Percentiles rank a stretch among this genome's conserved stretches.
These are phyloP conservation scores for Ramaria rubella DNA, from an alignment of 768 basidiomycete species.

Conservation along the genomic window DNA sequence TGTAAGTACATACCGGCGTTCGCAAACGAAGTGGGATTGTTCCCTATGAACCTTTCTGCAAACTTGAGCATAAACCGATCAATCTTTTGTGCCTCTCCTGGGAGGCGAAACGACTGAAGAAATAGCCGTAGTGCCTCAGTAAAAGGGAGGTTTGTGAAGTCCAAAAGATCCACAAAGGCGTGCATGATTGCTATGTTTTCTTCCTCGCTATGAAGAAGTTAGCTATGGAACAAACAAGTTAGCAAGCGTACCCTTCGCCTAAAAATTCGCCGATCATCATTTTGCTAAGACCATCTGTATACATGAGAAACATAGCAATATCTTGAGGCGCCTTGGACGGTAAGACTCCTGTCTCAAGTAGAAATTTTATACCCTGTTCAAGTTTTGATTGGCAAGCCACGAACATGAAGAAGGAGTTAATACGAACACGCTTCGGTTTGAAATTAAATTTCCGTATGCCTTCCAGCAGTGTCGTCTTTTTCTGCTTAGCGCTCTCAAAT, in stretches of 20 bases:
- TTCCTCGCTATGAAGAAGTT: slow-evolving; percentile 55
- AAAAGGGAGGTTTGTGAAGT: slow-evolving; percentile 76
- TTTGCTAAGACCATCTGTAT: slow-evolving; percentile 90
- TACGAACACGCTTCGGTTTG: slow-evolving; percentile 88
- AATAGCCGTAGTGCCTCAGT: slow-evolving; percentile 86
- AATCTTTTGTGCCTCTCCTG: slow-evolving; percentile 97
- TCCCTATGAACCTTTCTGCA: slow-evolving; percentile 92
- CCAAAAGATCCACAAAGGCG: slow-evolving; percentile 89
- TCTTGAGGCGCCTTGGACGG: slow-evolving; percentile 61
- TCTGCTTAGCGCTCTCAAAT: slow-evolving; percentile 94
- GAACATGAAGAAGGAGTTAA: neutral
- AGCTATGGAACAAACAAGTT: neutral
- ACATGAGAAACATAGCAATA: slow-evolving; percentile 78
- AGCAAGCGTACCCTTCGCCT: slow-evolving; percentile 76
- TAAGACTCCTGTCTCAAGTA: slow-evolving; percentile 86
- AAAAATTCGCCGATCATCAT: slow-evolving; percentile 96
- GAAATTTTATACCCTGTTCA: slow-evolving; percentile 76
- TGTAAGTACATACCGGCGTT: slow-evolving; percentile 69
- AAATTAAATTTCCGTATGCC: slow-evolving; percentile 98
- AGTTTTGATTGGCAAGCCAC: neutral
- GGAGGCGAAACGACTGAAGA: slow-evolving; percentile 92
- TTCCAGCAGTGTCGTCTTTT: slow-evolving; percentile 90
- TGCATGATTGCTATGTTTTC: slow-evolving; percentile 93
- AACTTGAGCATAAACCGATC: slow-evolving; percentile 99
- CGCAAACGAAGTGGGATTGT: slow-evolving; percentile 77